Percentiles rank a stretch among this genome's conserved stretches.
These are phyloP conservation scores for Streptanthus diversifolius DNA, from an alignment of 345 rosid species.

Conservation along the genomic window DNA sequence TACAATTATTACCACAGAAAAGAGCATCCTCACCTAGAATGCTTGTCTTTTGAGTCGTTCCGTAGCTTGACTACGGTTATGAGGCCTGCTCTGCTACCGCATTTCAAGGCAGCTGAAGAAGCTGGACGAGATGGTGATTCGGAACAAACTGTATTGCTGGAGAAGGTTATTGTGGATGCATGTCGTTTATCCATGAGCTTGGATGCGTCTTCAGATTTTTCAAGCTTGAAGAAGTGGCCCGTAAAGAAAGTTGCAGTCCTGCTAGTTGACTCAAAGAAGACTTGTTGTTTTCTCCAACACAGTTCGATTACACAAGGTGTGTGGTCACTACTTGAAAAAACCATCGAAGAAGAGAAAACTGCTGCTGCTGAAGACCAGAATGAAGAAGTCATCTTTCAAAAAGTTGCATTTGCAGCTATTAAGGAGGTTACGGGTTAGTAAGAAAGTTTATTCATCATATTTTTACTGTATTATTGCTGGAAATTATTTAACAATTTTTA, in stretches of 20 bases:
- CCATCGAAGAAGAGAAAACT: slow-evolving; percentile 25
- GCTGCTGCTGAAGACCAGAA: neutral
- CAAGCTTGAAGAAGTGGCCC: slow-evolving; percentile 50
- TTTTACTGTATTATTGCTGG: neutral
- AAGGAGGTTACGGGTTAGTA: slow-evolving; percentile 41
- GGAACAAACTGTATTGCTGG: slow-evolving; percentile 45
- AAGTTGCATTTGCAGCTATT: slow-evolving; percentile 61
- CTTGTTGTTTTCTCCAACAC: slow-evolving; percentile 48
- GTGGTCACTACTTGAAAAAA: slow-evolving; percentile 74
- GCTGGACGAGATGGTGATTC: slow-evolving; percentile 36
- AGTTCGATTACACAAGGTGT: slow-evolving; percentile 56
- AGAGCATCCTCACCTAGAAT: slow-evolving; percentile 47
- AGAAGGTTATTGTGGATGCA: slow-evolving; percentile 62
- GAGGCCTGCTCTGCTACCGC: slow-evolving; percentile 48
- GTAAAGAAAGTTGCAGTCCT: slow-evolving; percentile 55
- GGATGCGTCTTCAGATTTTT: slow-evolving; percentile 43
- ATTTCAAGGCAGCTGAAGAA: slow-evolving; percentile 45
- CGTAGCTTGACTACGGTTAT: slow-evolving; percentile 54
- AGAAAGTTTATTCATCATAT: neutral
- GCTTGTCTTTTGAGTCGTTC: slow-evolving; percentile 52
- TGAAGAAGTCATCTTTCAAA: slow-evolving; percentile 42
- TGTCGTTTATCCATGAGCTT: slow-evolving; percentile 55
- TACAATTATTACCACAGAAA: slow-evolving; percentile 72
- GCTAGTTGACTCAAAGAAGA: slow-evolving; percentile 53
- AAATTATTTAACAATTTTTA: slow-evolving; percentile 8